These are phyloP conservation scores for Elsinoe fawcettii DNA, from an alignment of 2,329 filamentous ascomycete species.

Conservation along the genomic window DNA sequence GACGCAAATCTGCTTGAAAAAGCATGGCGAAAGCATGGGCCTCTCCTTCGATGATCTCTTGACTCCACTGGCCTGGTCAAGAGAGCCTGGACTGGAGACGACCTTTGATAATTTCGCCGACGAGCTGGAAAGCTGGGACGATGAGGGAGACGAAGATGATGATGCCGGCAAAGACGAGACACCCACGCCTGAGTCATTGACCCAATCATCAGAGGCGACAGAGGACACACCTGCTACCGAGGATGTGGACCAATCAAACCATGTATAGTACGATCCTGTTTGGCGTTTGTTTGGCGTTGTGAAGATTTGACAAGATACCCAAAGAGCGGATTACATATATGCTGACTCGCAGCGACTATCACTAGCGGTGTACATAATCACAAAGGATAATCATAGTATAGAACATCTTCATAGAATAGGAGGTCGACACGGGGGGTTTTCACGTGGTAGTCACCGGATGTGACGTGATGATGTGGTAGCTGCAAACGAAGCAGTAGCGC, in stretches of 20 bases:
- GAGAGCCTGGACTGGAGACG: background rate
- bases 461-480: background rate
- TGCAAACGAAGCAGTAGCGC: too few species aligned
- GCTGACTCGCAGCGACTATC: background rate
- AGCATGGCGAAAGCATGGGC: background rate
- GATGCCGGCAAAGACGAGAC: background rate
- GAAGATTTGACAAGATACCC: background rate
- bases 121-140: slow-evolving; percentile 4
- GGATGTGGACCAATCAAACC: background rate
- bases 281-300: slow-evolving; percentile 1
- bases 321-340: background rate
- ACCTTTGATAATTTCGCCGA: slow-evolving; percentile 8
- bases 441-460: background rate
- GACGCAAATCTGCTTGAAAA: slow-evolving; percentile 18
- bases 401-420: background rate
- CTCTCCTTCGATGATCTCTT: background rate
- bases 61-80: background rate
- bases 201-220: background rate
- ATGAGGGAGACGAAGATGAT: background rate
- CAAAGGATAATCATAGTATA: background rate
- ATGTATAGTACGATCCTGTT: background rate
- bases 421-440: background rate
- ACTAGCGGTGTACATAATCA: background rate
- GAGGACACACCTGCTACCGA: background rate
- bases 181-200: background rate